Evolutionary conservation across 2,329 filamentous ascomycete species (phyloP), one percentile per base, ranked within the genome.

Genomic region (Ilyonectria mors-panacis): DNA sequence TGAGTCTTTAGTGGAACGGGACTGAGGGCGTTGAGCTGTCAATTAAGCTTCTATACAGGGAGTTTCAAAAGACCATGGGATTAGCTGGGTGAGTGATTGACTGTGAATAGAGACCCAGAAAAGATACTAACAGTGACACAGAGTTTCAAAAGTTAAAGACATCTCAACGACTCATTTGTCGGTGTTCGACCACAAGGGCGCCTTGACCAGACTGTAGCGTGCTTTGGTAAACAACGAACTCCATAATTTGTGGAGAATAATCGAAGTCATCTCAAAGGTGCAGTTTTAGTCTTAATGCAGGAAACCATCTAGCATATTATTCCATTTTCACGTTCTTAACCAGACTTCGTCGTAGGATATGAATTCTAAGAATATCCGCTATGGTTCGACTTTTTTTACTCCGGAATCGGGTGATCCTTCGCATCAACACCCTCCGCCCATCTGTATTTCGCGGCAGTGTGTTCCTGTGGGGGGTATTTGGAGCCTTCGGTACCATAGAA

Each of bases 401-500:
- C 39, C 1, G 72, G 72, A 23, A 75, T 72, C 9, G 66, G 56
- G 21, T 72, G 67, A 13, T 75, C 73, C n/a, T 65, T 68, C 2
- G 72, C 70, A 2, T 71, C 58, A 7, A 75, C 73, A 2, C 72
- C 72, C 3, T 70, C 63, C 21, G 60, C 33, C 82, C 82, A 84
- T n/a, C 79, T 77, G 75, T 88, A 87, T 33, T 79, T 82, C 0
- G 84, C 80, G 1, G 87, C 87, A 7, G 85, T 79, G 72, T 91
- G 89, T 55, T 87, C 85, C 1, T 83, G 78, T 1, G 83, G 75
- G 3, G 87, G 86, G 42, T 85, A 82, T 9, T 78, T 83, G 71
- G 88, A 84, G 0, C 87, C 88, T 12, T 80, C 76, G 23, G 81
- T 81, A 17, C 83, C 82, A 63, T 88, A 88, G 65, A 91, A 82